A percentile compares a stretch with the other conserved stretches of the same genome.
phyloP scores from a whole-genome alignment of 2,329 filamentous ascomycete species.

The Cladosporium halotolerans region DNA sequence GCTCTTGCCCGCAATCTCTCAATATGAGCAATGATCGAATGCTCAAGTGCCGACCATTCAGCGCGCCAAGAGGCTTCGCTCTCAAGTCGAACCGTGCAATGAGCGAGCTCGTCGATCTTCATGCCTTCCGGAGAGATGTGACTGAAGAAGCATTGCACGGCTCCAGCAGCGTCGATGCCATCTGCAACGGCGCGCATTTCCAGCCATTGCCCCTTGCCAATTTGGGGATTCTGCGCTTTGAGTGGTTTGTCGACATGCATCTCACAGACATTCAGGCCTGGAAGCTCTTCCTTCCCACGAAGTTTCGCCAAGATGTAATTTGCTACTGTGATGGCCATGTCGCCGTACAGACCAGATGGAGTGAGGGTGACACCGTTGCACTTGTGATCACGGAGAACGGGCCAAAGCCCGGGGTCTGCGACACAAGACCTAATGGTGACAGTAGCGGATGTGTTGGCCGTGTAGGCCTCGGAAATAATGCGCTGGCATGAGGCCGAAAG shows the following conservation, averaged over 20 bases:
- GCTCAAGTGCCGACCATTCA: conserved; percentile 17
- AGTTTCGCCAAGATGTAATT: conserved; percentile 20
- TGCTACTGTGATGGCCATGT: conserved; percentile 29
- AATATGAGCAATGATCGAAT: conserved; percentile 18
- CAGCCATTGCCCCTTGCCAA: conserved; percentile 19
- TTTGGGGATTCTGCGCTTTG: conserved; percentile 19
- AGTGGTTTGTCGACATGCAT: conserved; percentile 24
- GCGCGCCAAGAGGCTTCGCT: conserved; percentile 15
- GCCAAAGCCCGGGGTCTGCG: conserved; percentile 18
- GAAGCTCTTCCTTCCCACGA: conserved; percentile 9
- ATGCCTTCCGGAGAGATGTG: conserved; percentile 20
- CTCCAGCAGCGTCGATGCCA: neutral
- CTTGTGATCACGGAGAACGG: conserved; percentile 26
- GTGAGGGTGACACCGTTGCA: conserved; percentile 29
- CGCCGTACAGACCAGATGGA: conserved; percentile 29
- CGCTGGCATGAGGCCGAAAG: conserved; percentile 23
- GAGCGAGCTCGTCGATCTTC: conserved; percentile 21
- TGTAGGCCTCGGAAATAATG: conserved; percentile 15
- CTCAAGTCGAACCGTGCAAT: conserved; percentile 22
- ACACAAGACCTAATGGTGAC: conserved; percentile 23
- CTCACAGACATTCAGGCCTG: conserved; percentile 22
- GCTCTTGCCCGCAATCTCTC: conserved; percentile 15
- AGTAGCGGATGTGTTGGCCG: conserved; percentile 11
- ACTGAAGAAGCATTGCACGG: conserved; percentile 19
- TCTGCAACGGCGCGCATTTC: conserved; percentile 20